phyloP scores from a whole-genome alignment of 805 yeast species.

The Lachancea waltii region DNA sequence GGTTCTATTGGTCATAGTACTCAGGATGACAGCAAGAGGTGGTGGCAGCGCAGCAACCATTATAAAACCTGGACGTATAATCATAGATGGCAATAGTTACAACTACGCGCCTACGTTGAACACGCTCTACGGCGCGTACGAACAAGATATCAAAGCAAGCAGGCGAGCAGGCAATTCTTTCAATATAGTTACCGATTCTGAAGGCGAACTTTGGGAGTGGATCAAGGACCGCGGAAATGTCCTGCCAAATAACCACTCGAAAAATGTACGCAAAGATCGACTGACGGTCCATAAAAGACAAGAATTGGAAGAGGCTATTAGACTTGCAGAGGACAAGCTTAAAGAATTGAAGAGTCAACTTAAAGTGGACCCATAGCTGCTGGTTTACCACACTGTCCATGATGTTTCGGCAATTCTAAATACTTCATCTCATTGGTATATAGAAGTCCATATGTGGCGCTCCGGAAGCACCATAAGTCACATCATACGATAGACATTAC shows the following conservation, averaged over 20 bases:
- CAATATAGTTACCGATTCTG: slow-evolving; percentile 39
- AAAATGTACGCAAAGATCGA: slow-evolving; percentile 1
- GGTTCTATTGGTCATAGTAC: slow-evolving; percentile 8
- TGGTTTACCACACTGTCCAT: too few species aligned
- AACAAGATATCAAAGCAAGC: slow-evolving; percentile 17
- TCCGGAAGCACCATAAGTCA: too few species aligned
- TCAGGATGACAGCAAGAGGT: background rate
- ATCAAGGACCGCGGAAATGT: slow-evolving; percentile 39
- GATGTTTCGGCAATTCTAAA: too few species aligned
- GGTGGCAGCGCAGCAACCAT: slow-evolving; percentile 6
- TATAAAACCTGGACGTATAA: slow-evolving; percentile 22
- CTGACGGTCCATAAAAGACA: slow-evolving; percentile 16
- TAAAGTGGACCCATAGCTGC: too few species aligned
- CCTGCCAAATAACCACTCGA: slow-evolving; percentile 7
- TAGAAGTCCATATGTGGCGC: too few species aligned
- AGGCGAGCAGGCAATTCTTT: slow-evolving; percentile 10
- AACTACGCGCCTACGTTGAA: slow-evolving; percentile 38
- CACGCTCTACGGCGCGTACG: slow-evolving; percentile 29
- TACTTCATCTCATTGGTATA: too few species aligned
- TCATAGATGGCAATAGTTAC: slow-evolving; percentile 34
- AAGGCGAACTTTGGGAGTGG: slow-evolving; percentile 71
- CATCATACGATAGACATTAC: too few species aligned
- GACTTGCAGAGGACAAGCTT: slow-evolving; percentile 24
- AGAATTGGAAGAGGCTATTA: slow-evolving; percentile 24
- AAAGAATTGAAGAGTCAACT: slow-evolving; percentile 17